phyloP scores from a whole-genome alignment of 306 rosid genomes.

The Trifolium fragiferum region DNA sequence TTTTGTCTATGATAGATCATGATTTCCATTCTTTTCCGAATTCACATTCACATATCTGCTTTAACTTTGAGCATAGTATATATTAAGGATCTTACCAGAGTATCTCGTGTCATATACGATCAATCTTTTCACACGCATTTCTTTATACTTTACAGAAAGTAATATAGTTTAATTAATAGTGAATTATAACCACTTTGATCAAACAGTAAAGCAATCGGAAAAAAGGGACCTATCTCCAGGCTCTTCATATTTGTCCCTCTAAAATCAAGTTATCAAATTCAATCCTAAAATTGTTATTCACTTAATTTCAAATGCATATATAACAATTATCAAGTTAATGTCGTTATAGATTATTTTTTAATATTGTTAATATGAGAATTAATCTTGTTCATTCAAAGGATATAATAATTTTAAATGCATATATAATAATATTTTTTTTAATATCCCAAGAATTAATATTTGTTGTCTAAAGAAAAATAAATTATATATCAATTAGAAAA shows the following conservation, averaged over 20 bases:
- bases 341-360: background rate
- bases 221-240: constrained; percentile 27
- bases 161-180: constrained; percentile 37
- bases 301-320: no score
- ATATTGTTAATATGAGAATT: background rate
- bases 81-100: constrained; percentile 45
- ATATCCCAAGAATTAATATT: no score
- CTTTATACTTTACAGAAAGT: constrained; percentile 41
- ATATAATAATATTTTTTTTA: no score
- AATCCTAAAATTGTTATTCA: background rate
- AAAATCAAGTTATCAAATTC: no score
- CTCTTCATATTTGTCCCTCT: background rate
- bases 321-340: no score
- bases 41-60: constrained; percentile 1
- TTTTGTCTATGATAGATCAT: background rate
- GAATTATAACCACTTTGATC: constrained; percentile 54
- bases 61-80: constrained; percentile 18
- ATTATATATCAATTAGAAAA: no score
- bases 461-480: no score
- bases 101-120: constrained; percentile 32
- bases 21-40: constrained; percentile 24
- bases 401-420: no score
- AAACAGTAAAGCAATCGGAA: constrained; percentile 46
- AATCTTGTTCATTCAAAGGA: background rate
- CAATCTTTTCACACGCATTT: constrained; percentile 49